phyloP scores from a whole-genome alignment of 805 yeast genomes.

The Kregervanrija fluxuum region DNA sequence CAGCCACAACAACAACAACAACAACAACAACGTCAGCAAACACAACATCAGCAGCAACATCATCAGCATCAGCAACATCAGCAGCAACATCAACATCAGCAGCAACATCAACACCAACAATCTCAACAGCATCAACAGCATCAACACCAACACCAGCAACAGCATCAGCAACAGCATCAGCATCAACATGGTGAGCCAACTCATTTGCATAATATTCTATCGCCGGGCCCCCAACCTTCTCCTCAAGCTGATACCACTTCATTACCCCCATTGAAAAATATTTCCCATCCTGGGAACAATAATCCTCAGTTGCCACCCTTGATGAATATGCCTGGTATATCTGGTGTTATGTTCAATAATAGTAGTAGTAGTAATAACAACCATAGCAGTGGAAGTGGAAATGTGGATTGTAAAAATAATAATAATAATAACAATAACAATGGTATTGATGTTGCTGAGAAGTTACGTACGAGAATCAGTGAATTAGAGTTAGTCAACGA shows the following conservation, averaged over 20 bases:
- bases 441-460: constrained; percentile 15
- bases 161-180: constrained; percentile 3
- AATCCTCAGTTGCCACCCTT: constrained; percentile 7
- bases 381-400: neutral
- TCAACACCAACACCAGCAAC: constrained; percentile 5
- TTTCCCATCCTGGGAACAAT: constrained; percentile 3
- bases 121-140: neutral
- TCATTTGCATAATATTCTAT: constrained; percentile 9
- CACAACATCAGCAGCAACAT: constrained; percentile 1
- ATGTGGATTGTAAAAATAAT: neutral
- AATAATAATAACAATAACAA: constrained; percentile 1
- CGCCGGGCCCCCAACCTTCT: constrained; percentile 4
- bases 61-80: constrained; percentile 1
- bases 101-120: constrained; percentile 7
- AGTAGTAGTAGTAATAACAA: neutral
- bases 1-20: neutral
- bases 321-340: constrained; percentile 8
- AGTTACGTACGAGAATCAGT: constrained; percentile 66
- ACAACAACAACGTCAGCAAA: constrained; percentile 5
- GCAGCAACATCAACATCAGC: constrained; percentile 2
- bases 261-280: constrained; percentile 6
- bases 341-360: constrained; percentile 4
- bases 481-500: constrained; percentile 91
- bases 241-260: constrained; percentile 6
- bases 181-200: constrained; percentile 8